Percentiles rank a stretch among this genome's conserved stretches.
Evolutionary conservation across 148 eudicot genomes (phyloP).

Genomic region (Polygonum aviculare): DNA sequence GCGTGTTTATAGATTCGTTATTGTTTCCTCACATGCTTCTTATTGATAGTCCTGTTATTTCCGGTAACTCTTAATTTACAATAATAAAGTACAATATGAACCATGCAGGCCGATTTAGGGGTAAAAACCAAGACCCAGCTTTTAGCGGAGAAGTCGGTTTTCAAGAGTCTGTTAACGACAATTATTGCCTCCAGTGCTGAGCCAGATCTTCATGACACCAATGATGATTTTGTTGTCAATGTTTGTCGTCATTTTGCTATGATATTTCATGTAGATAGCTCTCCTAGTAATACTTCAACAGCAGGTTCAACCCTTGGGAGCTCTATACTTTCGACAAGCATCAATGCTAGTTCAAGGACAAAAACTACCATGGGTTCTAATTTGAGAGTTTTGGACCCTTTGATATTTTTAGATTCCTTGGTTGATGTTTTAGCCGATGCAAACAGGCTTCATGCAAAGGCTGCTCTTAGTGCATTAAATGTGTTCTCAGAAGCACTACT

Average conservation of each 20-base stretch:
- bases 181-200: constrained; percentile 86
- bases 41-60: not conserved
- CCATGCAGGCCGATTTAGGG: constrained; percentile 76
- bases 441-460: constrained; percentile 87
- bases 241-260: constrained; percentile 90
- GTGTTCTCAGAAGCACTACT: constrained; percentile 72
- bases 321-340: constrained; percentile 37
- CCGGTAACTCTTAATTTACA: not conserved
- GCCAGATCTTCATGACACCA: constrained; percentile 55
- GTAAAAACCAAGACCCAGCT: constrained; percentile 99
- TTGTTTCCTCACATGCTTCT: not conserved
- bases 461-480: constrained; percentile 74
- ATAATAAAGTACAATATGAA: not conserved
- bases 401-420: constrained; percentile 84
- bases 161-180: constrained; percentile 85
- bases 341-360: constrained; percentile 34
- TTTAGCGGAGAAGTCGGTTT: constrained; percentile 91
- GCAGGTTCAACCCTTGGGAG: constrained; percentile 41
- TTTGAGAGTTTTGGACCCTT: constrained; percentile 86
- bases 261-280: constrained; percentile 64
- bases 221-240: constrained; percentile 70
- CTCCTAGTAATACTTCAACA: constrained; percentile 32
- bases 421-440: constrained; percentile 93
- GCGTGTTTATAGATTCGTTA: not conserved
- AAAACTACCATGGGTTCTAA: constrained; percentile 44